phyloP scores from a whole-genome alignment of 2,329 filamentous ascomycete genomes.

The Arthrobotrys musiformis region DNA sequence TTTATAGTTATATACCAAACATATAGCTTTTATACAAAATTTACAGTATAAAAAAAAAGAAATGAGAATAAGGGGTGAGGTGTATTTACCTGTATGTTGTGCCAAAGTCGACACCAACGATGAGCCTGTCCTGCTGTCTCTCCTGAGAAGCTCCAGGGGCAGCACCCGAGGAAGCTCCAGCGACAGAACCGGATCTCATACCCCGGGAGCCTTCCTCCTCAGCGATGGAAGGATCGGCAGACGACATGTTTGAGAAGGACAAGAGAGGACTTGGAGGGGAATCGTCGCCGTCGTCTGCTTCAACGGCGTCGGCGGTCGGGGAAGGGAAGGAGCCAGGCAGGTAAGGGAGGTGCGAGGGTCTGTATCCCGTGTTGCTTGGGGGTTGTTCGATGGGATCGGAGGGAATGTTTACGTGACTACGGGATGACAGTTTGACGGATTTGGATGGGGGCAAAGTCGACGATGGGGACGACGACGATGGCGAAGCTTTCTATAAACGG shows the following conservation, averaged over 20 bases:
- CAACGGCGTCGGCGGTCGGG: slow-evolving; percentile 34
- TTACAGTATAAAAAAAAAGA: background rate
- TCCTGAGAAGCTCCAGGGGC: slow-evolving; percentile 10
- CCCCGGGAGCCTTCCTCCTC: slow-evolving; percentile 32
- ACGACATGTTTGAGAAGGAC: too few relatives aligned
- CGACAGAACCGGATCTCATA: slow-evolving; percentile 28
- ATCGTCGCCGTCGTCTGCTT: too few relatives aligned
- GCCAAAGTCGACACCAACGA: slow-evolving; percentile 70
- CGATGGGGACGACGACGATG: background rate
- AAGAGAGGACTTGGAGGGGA: background rate
- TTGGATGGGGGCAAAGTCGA: background rate
- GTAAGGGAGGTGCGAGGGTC: background rate
- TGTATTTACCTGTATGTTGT: slow-evolving; percentile 65
- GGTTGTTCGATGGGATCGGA: slow-evolving; percentile 9
- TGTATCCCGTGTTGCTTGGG: slow-evolving; percentile 9
- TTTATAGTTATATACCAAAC: too few relatives aligned
- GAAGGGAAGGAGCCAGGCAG: slow-evolving; percentile 6
- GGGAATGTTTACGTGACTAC: slow-evolving; percentile 17
- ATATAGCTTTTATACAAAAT: background rate
- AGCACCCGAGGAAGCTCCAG: slow-evolving; percentile 13
- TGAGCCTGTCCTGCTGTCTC: slow-evolving; percentile 59
- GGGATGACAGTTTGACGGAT: background rate
- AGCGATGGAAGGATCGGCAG: slow-evolving; percentile 34
- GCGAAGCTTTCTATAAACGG: background rate
- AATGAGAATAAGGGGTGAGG: background rate